Percentiles rank a stretch among this genome's conserved stretches.
These are phyloP conservation scores for Erodium texanum DNA, from an alignment of 441 rosid genomes.

Conservation along the genomic window DNA sequence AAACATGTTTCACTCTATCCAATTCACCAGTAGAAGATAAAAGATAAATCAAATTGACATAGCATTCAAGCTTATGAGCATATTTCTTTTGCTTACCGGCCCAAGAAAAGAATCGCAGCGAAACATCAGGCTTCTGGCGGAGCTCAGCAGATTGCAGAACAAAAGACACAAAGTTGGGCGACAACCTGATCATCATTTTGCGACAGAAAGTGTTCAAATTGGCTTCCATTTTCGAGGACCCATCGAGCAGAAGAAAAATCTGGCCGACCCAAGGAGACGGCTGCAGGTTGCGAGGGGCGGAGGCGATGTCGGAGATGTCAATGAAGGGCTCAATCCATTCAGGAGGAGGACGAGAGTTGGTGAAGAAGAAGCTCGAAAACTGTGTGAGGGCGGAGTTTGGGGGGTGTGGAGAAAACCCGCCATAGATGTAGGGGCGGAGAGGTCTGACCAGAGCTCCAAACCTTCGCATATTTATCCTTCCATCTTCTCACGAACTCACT, in stretches of 20 bases:
- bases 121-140: conserved; percentile 11
- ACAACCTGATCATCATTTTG: conserved; percentile 16
- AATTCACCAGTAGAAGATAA: conserved; percentile 15
- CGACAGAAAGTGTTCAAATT: conserved; percentile 13
- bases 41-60: conserved; percentile 17
- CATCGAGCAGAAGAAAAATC: conserved; percentile 17
- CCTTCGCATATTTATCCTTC: not conserved
- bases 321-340: conserved; percentile 73
- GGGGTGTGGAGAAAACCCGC: conserved; percentile 12
- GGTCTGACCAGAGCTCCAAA: not conserved
- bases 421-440: conserved; percentile 19
- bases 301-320: conserved; percentile 21
- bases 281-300: not conserved
- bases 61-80: conserved; percentile 16
- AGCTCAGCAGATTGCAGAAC: conserved; percentile 6
- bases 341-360: conserved; percentile 54
- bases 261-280: conserved; percentile 20
- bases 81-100: conserved; percentile 17
- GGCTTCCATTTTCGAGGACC: conserved; percentile 22
- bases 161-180: conserved; percentile 17
- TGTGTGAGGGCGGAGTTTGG: conserved; percentile 19
- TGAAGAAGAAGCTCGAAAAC: conserved; percentile 30
- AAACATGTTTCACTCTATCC: conserved; percentile 9
- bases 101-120: conserved; percentile 22
- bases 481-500: not conserved